phyloP scores from a whole-genome alignment of 192 early-diverging fungal genomes.

The Coemansia sp. region DNA sequence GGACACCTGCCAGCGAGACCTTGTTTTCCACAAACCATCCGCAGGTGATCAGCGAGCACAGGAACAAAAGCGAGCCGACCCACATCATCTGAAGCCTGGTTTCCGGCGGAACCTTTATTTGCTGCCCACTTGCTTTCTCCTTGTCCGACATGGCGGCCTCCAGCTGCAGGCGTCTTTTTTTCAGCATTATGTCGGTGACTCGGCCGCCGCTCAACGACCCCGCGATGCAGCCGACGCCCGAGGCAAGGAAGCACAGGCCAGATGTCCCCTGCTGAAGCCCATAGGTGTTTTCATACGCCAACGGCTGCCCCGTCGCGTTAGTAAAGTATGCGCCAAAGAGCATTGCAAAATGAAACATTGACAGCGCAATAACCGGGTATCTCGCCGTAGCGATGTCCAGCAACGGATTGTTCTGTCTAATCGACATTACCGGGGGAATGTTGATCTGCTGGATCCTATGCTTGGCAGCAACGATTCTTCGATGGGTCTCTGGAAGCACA shows the following conservation, averaged over 20 bases:
- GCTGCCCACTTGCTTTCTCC: background rate
- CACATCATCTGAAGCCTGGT: conserved; percentile 37
- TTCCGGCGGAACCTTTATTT: conserved; percentile 27
- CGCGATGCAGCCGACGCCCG: conserved; percentile 47
- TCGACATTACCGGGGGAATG: conserved; percentile 20
- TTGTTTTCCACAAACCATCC: conserved; percentile 47
- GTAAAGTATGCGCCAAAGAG: conserved; percentile 56
- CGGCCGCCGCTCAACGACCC: conserved; percentile 49
- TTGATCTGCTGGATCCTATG: conserved; percentile 35
- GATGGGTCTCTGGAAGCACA: conserved; percentile 61
- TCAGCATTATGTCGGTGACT: conserved; percentile 37
- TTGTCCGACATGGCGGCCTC: background rate
- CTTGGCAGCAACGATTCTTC: conserved; percentile 31
- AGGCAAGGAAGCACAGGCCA: conserved; percentile 52
- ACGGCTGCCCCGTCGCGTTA: conserved; percentile 46
- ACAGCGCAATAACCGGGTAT: conserved; percentile 37
- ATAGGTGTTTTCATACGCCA: conserved; percentile 48
- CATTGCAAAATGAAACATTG: conserved; percentile 45
- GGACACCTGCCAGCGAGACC: conserved; percentile 30
- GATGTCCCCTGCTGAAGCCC: conserved; percentile 38
- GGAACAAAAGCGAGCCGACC: conserved; percentile 36
- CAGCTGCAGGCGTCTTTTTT: background rate
- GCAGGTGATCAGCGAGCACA: conserved; percentile 14
- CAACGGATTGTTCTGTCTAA: conserved; percentile 44
- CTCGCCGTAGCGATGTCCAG: conserved; percentile 22